Conservation (phyloP, 2,329 filamentous ascomycete genomes). For the Paramyrothecium roridum region DNA sequence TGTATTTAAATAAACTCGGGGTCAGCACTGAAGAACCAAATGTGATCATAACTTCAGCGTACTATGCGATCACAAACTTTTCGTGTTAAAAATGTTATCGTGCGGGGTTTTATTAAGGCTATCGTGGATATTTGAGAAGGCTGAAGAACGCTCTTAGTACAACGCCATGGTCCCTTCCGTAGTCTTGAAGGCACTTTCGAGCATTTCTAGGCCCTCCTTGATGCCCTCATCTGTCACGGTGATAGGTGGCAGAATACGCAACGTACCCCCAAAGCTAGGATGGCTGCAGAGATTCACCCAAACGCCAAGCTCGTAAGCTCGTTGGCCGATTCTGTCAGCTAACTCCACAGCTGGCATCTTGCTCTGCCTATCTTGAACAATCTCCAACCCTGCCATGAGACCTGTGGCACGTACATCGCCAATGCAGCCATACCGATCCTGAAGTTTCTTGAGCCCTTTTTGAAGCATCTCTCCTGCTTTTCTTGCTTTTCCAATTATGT, state of each 20-base stretch:
- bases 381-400: constrained; percentile 56
- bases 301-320: background rate
- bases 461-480: background rate
- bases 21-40: too few species aligned
- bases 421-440: constrained; percentile 55
- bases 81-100: too few species aligned
- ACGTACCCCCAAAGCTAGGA: background rate
- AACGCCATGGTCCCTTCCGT: background rate
- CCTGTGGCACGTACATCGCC: constrained; percentile 59
- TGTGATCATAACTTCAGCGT: too few species aligned
- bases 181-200: background rate
- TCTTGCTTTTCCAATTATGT: constrained; percentile 28
- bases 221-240: background rate
- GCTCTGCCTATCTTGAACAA: constrained; percentile 32
- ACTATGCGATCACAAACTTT: too few species aligned
- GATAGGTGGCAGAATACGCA: background rate
- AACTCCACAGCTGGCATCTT: background rate
- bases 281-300: background rate
- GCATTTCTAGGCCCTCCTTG: background rate
- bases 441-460: constrained; percentile 36
- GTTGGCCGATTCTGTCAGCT: background rate
- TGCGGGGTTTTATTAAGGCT: too few species aligned
- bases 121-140: too few species aligned
- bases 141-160: background rate
- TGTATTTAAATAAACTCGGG: too few species aligned